phyloP scores from a whole-genome alignment of 495 filamentous ascomycete species.

The Echria macrotheca region DNA sequence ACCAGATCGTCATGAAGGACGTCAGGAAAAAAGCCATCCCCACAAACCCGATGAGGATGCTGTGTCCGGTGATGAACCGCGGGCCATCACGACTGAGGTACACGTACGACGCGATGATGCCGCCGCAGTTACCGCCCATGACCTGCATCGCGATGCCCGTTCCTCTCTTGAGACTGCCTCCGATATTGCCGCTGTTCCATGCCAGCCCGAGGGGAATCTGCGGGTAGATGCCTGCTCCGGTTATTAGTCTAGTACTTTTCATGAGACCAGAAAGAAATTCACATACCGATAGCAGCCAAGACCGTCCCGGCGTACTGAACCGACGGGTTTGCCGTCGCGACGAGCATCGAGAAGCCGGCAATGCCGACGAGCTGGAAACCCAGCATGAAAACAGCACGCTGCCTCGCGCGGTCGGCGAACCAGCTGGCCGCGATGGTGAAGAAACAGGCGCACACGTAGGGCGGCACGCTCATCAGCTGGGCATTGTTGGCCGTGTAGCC shows the following conservation, averaged over 20 bases:
- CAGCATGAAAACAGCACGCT: constrained; percentile 51
- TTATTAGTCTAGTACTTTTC: no score
- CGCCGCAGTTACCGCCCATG: constrained; percentile 67
- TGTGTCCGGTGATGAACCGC: constrained; percentile 56
- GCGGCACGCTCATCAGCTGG: constrained; percentile 55
- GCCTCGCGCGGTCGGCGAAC: constrained; percentile 44
- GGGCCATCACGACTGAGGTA: constrained; percentile 56
- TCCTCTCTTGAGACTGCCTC: constrained; percentile 67
- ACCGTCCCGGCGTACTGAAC: constrained; percentile 67
- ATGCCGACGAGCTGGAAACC: constrained; percentile 41
- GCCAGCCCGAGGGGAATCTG: constrained; percentile 63
- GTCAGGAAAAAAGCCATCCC: constrained; percentile 45
- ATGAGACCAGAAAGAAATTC: no score
- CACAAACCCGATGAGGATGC: constrained; percentile 41
- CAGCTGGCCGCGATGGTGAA: constrained; percentile 46
- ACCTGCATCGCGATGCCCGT: constrained; percentile 76
- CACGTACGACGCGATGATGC: constrained; percentile 63
- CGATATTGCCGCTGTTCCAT: constrained; percentile 75
- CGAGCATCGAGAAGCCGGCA: constrained; percentile 60
- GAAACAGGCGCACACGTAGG: constrained; percentile 51
- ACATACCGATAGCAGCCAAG: constrained; percentile 42
- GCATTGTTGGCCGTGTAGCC: constrained; percentile 54
- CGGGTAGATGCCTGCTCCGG: constrained; percentile 71
- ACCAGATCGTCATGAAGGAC: constrained; percentile 52
- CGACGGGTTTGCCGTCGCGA: constrained; percentile 46